Evolutionary conservation across 441 rosid species (phyloP), one percentile per base, ranked within the genome.

Genomic region (Omphalea diandra): DNA sequence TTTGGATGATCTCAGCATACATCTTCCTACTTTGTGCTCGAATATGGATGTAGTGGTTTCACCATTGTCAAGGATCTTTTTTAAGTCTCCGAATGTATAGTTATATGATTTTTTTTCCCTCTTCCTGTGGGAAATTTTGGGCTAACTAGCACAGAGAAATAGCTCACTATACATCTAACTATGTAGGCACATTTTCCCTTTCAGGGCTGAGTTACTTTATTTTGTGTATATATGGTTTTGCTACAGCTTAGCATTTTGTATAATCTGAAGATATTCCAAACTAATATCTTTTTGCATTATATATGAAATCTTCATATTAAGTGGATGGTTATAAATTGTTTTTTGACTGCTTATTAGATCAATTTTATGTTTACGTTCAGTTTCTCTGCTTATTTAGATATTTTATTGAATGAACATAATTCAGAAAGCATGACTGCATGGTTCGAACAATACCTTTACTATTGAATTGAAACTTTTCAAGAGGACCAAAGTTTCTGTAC

Each of bases 1-100:
- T 74, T 72, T 87, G 85, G 88, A 82, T 36, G 91, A 91, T 72
- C 86, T 89, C 22, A 72, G 77, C 15, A 84, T 85, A 68, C 71
- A 63, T 63, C 81, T 79, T 76, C 87, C 82, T 38, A 44, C 46
- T 27, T 17, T 54, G 26, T 32, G 47, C 26, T 67, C 53, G 69
- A 75, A 50, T 29, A 47, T 55, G 44, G 58, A 63, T 20, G 20
- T 17, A 22, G 8, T 35, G 71, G 72, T 52, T 49, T 50, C 60
- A 52, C 22, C 65, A 20, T 78, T 60, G 59, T 52, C 33, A 56
- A 63, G 55, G 36, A 63, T 44, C 12, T 9, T 52, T 17, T 0
- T 31, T 24, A 35, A 44, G 64, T 50, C 33, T 49, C 5, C 56
- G 27, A 63, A 43, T 10, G 1, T 64, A 10, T 14, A 40, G 63